Evolutionary conservation across 768 basidiomycete species (phyloP), one percentile per base, ranked within the genome.

Genomic region (Ramaria sp.): DNA sequence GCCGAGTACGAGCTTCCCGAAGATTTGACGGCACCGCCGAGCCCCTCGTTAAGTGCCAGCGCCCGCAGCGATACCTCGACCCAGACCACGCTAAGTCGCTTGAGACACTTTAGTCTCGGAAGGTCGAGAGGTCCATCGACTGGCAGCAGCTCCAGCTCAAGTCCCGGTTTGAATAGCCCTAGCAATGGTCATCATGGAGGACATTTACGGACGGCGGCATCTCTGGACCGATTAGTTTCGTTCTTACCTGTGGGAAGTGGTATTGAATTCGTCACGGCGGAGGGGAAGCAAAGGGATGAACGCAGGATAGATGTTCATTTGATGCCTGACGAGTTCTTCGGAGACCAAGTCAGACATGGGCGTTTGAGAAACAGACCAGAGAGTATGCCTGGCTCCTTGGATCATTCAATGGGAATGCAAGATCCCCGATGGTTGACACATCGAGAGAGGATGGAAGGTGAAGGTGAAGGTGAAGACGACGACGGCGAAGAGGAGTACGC

Each of bases 1-100:
- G 81, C 79, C 49, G 86, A 90, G 1, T 83, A 85, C 56, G 71
- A 82, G 3, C 73, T 93, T 3, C 94, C 94, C 0, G 86, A 89
- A 64, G 66, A 89, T 6, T 34, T 44, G 38, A 42, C 52, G 12
- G 71, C 78, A 0, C 94, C 94, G 5, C 89, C 90, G 3, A 97
- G 94, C 0, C 96, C 96, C 0, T 86, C 95, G 0, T 76, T 99
- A 34, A 94, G 91, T 54, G 96, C 95, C 2, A 94, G 91, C 54
- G 96, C 95, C 2, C 82, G 90, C 1, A 97, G 94, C 1, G 95
- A 97, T 61, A 81, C 80, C 3, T 88, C 88, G 1, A 78, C 80
- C 57, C 79, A 79, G 60, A 84, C 81, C 60, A 72, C 88, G 0
- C 71, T 90, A 12, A 79, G 85, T 7, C 79, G 89, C 7, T 66